These are phyloP conservation scores for Arabidopsis hybrid DNA, from an alignment of 441 rosid species.

Conservation along the genomic window DNA sequence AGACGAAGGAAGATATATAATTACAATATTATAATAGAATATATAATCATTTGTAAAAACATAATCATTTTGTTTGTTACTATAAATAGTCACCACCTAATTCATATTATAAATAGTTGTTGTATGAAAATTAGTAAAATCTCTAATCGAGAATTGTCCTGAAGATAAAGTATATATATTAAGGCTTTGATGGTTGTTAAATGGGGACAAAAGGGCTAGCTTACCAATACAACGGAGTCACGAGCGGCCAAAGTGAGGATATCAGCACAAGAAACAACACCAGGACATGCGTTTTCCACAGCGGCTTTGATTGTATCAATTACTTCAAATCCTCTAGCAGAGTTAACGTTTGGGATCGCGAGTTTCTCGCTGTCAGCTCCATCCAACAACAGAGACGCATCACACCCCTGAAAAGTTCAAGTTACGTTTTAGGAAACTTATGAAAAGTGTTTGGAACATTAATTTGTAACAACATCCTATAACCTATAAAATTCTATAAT, in stretches of 20 bases:
- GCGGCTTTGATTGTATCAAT: constrained; percentile 60
- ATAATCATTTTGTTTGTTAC: background rate
- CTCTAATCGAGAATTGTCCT: background rate
- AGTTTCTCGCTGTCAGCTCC: constrained; percentile 62
- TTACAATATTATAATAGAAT: background rate
- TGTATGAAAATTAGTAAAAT: background rate
- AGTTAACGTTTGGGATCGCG: constrained; percentile 54
- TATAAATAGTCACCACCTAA: background rate
- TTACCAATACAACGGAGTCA: constrained; percentile 62
- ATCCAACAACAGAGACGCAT: constrained; percentile 67
- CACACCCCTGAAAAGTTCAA: constrained; percentile 60
- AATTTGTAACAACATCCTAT: background rate
- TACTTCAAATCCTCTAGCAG: constrained; percentile 68
- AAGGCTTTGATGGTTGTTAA: background rate
- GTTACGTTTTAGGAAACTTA: background rate
- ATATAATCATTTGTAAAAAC: background rate
- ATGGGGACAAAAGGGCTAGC: background rate
- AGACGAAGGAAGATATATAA: background rate
- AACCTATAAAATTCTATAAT: background rate
- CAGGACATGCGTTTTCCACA: constrained; percentile 59
- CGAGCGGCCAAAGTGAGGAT: constrained; percentile 65
- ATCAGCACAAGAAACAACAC: constrained; percentile 74
- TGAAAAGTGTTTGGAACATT: constrained; percentile 20
- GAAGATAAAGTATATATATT: background rate
- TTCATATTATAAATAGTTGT: background rate